These are phyloP conservation scores for Ocimum tenuiflorum DNA, from an alignment of 257 asterid genomes.

Conservation along the genomic window DNA sequence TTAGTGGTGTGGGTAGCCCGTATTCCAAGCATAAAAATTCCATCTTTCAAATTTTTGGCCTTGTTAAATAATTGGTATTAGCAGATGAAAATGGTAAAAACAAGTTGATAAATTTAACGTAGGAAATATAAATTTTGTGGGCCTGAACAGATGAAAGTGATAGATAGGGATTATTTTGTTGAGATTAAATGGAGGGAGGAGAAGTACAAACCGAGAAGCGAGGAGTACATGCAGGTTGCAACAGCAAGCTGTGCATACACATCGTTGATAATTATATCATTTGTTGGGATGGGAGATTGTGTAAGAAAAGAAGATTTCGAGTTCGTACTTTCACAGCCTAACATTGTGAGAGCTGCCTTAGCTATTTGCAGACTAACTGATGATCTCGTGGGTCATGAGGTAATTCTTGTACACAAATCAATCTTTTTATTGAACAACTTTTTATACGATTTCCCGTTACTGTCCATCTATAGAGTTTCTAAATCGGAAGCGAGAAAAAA, in stretches of 20 bases:
- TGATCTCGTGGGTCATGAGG: slow-evolving; percentile 18
- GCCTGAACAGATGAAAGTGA: slow-evolving; percentile 15
- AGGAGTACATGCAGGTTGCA: slow-evolving; percentile 28
- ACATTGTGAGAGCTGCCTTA: slow-evolving; percentile 15
- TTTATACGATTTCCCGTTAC: no score
- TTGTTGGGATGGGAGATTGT: slow-evolving; percentile 24
- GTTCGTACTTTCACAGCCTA: slow-evolving; percentile 22
- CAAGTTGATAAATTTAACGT: no score
- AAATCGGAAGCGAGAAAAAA: no score
- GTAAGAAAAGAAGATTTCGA: slow-evolving; percentile 20
- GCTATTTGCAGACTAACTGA: slow-evolving; percentile 19
- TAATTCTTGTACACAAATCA: neutral
- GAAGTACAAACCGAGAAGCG: slow-evolving; percentile 22
- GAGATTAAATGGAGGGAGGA: slow-evolving; percentile 27
- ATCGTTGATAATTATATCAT: slow-evolving; percentile 18
- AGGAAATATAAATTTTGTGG: neutral
- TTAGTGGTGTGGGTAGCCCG: no score
- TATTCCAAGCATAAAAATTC: no score
- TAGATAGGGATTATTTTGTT: slow-evolving; percentile 1
- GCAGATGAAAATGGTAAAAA: no score
- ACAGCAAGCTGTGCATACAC: slow-evolving; percentile 9
- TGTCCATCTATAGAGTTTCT: no score
- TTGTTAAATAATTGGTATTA: no score
- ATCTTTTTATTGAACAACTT: no score
- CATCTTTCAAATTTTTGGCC: no score